These are phyloP conservation scores for Xylaria sp. DNA, from an alignment of 2,329 filamentous ascomycete genomes.

Conservation along the genomic window DNA sequence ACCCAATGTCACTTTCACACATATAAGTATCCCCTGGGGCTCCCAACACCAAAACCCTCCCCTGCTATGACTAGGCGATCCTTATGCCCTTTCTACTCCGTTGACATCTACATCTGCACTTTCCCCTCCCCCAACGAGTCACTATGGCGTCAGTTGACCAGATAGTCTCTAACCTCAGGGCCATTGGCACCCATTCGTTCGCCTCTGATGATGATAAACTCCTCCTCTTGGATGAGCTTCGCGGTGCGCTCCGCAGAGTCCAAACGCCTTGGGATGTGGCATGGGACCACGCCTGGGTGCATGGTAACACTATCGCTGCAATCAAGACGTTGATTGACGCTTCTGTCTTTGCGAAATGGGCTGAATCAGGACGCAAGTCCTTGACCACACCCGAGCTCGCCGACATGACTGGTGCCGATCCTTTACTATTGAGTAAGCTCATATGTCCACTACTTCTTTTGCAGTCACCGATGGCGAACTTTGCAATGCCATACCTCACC, in stretches of 20 bases:
- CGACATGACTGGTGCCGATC: not conserved
- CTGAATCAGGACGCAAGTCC: not conserved
- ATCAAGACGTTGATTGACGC: not conserved
- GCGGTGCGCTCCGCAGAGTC: not conserved
- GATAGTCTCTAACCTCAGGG: not conserved
- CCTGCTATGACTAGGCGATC: too few relatives aligned
- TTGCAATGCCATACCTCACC: too few relatives aligned
- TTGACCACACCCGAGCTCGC: not conserved
- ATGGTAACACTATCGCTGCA: not conserved
- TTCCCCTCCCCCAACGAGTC: not conserved
- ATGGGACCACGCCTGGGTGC: not conserved
- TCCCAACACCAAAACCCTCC: too few relatives aligned
- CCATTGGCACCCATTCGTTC: not conserved
- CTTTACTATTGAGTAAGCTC: not conserved
- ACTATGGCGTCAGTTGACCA: not conserved
- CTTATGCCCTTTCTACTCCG: not conserved
- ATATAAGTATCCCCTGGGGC: too few relatives aligned
- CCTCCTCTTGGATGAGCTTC: not conserved
- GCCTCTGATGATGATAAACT: not conserved
- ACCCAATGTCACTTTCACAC: too few relatives aligned
- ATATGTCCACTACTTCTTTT: not conserved
- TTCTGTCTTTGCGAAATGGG: not conserved
- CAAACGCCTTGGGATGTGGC: not conserved
- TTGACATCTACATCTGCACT: not conserved
- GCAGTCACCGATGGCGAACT: not conserved